Evolutionary conservation across 371 early-diverging fungal genomes (phyloP), one percentile per base, ranked within the genome.

Genomic region (Chytridium lagenaria): DNA sequence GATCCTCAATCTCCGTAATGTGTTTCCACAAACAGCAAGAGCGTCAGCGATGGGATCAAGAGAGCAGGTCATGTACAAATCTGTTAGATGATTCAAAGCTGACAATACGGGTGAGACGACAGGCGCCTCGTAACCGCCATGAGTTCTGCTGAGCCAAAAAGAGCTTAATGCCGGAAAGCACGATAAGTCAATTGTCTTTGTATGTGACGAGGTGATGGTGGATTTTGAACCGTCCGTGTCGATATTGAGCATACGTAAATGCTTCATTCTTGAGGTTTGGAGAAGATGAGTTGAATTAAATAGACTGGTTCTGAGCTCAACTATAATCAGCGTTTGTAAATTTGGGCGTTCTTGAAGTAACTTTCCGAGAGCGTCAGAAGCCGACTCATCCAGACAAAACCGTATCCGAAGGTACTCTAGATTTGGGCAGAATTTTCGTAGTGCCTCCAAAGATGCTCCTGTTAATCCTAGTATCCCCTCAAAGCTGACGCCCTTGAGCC

Each of bases 401-500:
- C 16, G 19, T 26, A 63, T 37, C 3, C 63, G 31, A 23, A 63
- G 37, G 16, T 30, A 15, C 15, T 19, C 37, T 7, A 63, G 15
- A 23, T 63, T 63, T 10, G 63, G 34, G 63, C 63, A 63, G 34
- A 31, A 23, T 19, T 23, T 3, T 15, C 37, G 31, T 2, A 63
- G 33, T 10, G 37, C 3, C 3, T 63, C 63, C 33, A 63, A 23
- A 34, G 63, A 63, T 34, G 10, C 34, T 3, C 23, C 15, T 2
- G 63, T 63, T 16, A 63, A 31, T 15, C 63, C 63, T 10, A 63
- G 19, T 15, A 63, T 23, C 7, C 31, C 19, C 23, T 63, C 63
- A 31, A 63, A 63, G 63, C 36, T 34, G 63, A 63, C 63, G 63
- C 7, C 36, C 7, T 23, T 30, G 31, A 63, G 63, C 12, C 31